Evolutionary conservation across 257 asterid species (phyloP).

Genomic region (Linderniella brevidens): DNA sequence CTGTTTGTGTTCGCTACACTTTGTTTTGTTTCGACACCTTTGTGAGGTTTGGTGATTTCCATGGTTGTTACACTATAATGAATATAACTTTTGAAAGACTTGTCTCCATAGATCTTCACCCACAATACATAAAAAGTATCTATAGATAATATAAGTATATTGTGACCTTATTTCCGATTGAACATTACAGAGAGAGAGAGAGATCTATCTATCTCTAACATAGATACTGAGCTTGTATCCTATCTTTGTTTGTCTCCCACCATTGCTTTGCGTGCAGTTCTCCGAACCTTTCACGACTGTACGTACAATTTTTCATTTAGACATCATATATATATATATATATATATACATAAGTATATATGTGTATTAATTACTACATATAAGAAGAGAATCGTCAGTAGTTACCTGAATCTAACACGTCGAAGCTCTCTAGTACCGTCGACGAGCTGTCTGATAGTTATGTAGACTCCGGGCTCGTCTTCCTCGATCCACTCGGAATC

Average conservation of each 20-base stretch:
- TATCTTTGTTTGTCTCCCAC: conserved; percentile 97
- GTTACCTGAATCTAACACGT: conserved; percentile 93
- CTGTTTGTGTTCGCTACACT: background rate
- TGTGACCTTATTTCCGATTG: no score
- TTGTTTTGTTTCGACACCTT: no score
- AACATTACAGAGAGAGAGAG: no score
- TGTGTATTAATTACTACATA: no score
- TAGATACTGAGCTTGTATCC: conserved; percentile 80
- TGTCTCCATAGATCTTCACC: no score
- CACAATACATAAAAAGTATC: no score
- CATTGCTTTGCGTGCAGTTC: conserved; percentile 83
- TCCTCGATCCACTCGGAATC: conserved; percentile 93
- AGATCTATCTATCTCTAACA: background rate
- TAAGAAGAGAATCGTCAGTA: no score
- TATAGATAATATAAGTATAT: no score
- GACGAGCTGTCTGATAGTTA: conserved; percentile 77
- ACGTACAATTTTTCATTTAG: background rate
- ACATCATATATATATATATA: background rate
- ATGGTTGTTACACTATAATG: no score
- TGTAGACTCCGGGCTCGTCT: conserved; percentile 87
- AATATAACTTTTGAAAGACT: no score
- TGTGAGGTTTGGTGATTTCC: no score
- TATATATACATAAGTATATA: background rate
- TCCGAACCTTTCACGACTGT: conserved; percentile 79
- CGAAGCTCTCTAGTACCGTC: conserved; percentile 92